Evolutionary conservation across 192 early-diverging fungal species (phyloP).

Genomic region (Umbelopsis sp.): DNA sequence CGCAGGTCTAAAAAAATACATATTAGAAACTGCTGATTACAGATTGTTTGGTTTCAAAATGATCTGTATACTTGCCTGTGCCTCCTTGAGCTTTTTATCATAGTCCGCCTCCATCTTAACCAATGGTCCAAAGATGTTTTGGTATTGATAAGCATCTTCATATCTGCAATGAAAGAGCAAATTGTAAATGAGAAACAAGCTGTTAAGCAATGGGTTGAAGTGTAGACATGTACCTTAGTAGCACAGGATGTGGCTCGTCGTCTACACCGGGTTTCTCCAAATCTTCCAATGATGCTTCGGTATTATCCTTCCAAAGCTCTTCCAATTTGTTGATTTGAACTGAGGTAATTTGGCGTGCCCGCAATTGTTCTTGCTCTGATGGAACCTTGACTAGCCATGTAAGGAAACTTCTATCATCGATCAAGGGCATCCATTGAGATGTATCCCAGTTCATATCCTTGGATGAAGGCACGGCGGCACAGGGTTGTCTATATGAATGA

Average conservation of each 20-base stretch:
- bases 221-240: constrained; percentile 56
- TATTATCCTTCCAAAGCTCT: constrained; percentile 85
- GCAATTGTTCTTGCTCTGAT: constrained; percentile 78
- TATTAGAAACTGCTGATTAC: not conserved
- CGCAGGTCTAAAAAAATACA: constrained; percentile 70
- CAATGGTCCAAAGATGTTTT: constrained; percentile 92
- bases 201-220: not conserved
- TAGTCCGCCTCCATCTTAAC: constrained; percentile 84
- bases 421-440: constrained; percentile 94
- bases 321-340: constrained; percentile 88
- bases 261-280: constrained; percentile 79
- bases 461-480: constrained; percentile 83
- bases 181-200: not conserved
- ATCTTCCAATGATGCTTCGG: constrained; percentile 76
- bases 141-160: constrained; percentile 98
- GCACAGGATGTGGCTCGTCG: constrained; percentile 83
- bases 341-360: constrained; percentile 80
- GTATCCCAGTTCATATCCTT: constrained; percentile 98
- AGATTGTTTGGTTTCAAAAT: not conserved
- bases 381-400: constrained; percentile 95
- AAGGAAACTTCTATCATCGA: constrained; percentile 92
- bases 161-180: constrained; percentile 55
- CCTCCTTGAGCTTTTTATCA: constrained; percentile 52
- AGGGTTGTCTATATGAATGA: constrained; percentile 69
- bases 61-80: constrained; percentile 39